Base-by-base conservation (phyloP, 139 green algal genomes). In the Chlamydomonas sp. region DNA sequence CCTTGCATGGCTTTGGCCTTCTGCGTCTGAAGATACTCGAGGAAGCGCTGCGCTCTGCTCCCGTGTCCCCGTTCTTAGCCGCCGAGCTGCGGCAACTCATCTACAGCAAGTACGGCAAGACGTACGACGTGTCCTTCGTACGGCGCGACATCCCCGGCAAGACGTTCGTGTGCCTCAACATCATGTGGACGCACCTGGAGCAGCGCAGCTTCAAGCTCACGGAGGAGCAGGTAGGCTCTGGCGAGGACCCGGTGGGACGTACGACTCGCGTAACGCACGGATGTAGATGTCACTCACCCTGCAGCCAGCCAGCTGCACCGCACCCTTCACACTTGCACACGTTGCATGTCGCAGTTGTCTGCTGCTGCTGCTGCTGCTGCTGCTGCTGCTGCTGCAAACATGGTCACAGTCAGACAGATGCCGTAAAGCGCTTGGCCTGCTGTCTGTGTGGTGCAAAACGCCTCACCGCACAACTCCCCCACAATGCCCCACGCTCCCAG, bases 171-270 rank as follows among this genome's bases (percentile, higher is more conserved):
- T 77, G 68, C 66, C 89, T 92, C 60, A 94, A 94, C 86, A 87
- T 92, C 84, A 93, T 91, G 92, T 95, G 91, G 91, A 80, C 78
- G 59, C 89, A 94, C 78, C 68, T 93, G 71, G 93, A 93, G 89
- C 91, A 94, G 90, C 87, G 86, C 62, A 90, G 79, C 58, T 95
- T 95, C 85, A 90, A 91, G 49, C 83, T 95, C 75, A 93, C 87
- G 3, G 83, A 89, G 59, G 82, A 91, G 85, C 90, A 87, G 83
- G 83, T 77, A n/a, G 3, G 67, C 67, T 20, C 20, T 20, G 31
- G 4, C 72, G 8, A 12, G 15, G 69, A 5, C 15, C n/a, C 12
- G 16, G 69, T n/a, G 14, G 61, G 76, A 64, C 76, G 8, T 17
- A n/a, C 16, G 15, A 74, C 16, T 15, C 68, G 31, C 68, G 16